Evolutionary conservation across 2,329 filamentous ascomycete species (phyloP).

Genomic region (Colletotrichum musicola): DNA sequence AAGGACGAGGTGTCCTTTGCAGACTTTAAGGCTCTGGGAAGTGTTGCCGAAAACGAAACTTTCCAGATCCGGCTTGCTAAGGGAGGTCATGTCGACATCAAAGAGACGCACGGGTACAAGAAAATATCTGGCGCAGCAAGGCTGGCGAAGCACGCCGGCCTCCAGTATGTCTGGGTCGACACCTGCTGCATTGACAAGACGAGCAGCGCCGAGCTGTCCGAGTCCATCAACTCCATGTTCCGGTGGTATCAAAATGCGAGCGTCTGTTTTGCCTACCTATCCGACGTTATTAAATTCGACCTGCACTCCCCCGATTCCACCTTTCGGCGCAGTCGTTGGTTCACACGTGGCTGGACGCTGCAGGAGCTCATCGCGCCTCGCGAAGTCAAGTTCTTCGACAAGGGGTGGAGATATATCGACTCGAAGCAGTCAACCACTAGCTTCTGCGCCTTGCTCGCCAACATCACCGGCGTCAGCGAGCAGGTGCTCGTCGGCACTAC

Average conservation of each 20-base stretch:
- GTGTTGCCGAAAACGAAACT: not conserved
- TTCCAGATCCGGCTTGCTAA: not conserved
- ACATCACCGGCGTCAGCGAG: constrained; percentile 11
- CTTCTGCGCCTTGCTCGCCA: not conserved
- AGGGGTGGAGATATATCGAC: constrained; percentile 8
- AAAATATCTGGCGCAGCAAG: constrained; percentile 14
- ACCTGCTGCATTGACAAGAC: constrained; percentile 39
- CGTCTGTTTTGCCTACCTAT: constrained; percentile 42
- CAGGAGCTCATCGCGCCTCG: constrained; percentile 22
- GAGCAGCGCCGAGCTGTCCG: constrained; percentile 34
- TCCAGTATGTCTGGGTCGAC: constrained; percentile 43
- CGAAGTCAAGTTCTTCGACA: constrained; percentile 14
- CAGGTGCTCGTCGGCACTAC: constrained; percentile 10
- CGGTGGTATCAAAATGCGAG: constrained; percentile 40
- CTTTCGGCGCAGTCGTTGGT: constrained; percentile 23
- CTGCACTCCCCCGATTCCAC: not conserved
- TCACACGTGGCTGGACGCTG: constrained; percentile 18
- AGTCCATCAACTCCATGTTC: constrained; percentile 43
- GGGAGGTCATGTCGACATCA: not conserved
- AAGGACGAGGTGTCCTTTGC: constrained; percentile 46
- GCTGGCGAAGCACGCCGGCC: constrained; percentile 35
- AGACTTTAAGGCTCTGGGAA: constrained; percentile 36
- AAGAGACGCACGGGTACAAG: not conserved
- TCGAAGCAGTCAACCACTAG: not conserved
- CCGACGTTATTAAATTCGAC: not conserved